A percentile compares a stretch with the other conserved stretches of the same genome.
These are phyloP conservation scores for Dactylellina cionopaga DNA, from an alignment of 2,329 filamentous ascomycete species.

Conservation along the genomic window DNA sequence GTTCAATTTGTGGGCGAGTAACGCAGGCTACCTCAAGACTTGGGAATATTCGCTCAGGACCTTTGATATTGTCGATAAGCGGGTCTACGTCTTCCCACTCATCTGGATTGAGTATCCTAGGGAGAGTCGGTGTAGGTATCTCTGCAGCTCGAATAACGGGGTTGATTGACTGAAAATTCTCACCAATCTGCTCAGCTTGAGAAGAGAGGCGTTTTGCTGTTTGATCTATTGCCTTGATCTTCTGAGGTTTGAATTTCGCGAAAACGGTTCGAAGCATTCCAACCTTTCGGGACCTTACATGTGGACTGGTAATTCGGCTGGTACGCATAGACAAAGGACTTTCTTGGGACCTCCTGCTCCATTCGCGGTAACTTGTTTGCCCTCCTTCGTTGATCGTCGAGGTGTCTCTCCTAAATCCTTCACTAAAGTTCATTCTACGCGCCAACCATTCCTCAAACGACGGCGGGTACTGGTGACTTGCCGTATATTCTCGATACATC, in stretches of 20 bases:
- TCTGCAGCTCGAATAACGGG: background rate
- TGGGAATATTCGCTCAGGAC: background rate
- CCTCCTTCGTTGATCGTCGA: no score
- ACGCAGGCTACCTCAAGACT: background rate
- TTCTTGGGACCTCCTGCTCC: no score
- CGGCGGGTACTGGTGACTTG: background rate
- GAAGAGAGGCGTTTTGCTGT: no score
- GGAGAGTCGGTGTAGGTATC: background rate
- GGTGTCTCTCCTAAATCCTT: background rate
- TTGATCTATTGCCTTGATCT: no score
- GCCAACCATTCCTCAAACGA: background rate
- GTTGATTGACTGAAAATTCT: no score
- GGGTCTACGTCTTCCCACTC: conserved; percentile 15
- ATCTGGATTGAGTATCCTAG: background rate
- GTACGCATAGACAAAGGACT: no score
- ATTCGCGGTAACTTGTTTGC: no score
- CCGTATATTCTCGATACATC: background rate
- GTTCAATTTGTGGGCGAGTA: background rate
- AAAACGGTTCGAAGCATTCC: no score
- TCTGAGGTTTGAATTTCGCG: no score
- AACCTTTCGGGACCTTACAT: no score
- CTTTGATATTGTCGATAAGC: background rate
- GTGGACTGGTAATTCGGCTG: no score
- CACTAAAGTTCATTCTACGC: background rate
- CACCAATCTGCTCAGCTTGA: no score